phyloP scores from a whole-genome alignment of 768 basidiomycete genomes.

The Kwoniella botswanensis region DNA sequence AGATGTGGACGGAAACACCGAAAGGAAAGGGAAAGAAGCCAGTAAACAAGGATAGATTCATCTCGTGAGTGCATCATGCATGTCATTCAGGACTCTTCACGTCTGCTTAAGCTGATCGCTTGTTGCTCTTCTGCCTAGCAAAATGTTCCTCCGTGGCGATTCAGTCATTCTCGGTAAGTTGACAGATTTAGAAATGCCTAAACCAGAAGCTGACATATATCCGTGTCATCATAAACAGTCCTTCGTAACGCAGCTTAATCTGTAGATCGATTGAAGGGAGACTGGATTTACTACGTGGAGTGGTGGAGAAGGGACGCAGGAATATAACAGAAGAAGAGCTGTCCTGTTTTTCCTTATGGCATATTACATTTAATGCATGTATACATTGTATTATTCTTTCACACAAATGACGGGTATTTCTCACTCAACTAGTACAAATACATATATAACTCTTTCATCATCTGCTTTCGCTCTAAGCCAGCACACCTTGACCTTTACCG shows the following conservation, averaged over 20 bases:
- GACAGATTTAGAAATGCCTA: not conserved
- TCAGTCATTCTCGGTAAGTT: constrained; percentile 89
- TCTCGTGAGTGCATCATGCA: constrained; percentile 59
- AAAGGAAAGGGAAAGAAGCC: constrained; percentile 99
- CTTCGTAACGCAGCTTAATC: constrained; percentile 49
- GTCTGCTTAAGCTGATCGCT: not conserved
- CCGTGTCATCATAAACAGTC: constrained; percentile 28
- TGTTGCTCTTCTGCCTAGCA: constrained; percentile 63
- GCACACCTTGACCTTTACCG: constrained; percentile 48
- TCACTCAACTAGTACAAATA: not conserved
- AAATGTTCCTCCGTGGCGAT: constrained; percentile 97
- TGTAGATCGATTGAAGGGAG: not conserved
- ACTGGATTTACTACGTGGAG: not conserved
- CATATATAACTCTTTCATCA: not conserved
- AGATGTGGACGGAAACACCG: constrained; percentile 99
- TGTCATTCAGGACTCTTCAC: not conserved
- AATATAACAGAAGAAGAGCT: not conserved
- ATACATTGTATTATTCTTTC: constrained; percentile 24
- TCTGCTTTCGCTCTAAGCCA: constrained; percentile 16
- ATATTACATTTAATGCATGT: constrained; percentile 21
- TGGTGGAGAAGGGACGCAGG: not conserved
- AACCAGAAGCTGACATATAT: constrained; percentile 3
- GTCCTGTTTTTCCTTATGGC: constrained; percentile 1
- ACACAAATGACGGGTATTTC: not conserved
- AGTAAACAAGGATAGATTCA: constrained; percentile 98